phyloP scores from a whole-genome alignment of 176 grass and related monocot genomes.

The Leersia perrieri region DNA sequence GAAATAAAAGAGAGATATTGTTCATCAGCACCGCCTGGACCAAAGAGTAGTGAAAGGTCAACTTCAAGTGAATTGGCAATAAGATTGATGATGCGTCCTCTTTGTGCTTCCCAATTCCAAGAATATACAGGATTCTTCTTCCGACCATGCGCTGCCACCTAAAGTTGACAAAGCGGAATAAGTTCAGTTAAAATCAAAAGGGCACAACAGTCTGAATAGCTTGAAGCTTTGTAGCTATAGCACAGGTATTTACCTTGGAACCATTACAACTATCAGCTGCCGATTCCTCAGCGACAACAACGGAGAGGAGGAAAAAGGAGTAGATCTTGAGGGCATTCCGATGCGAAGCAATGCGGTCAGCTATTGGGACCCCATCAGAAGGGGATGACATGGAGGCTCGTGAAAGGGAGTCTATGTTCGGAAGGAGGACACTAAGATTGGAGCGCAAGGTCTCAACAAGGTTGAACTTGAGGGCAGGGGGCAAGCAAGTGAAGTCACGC shows the following conservation, averaged over 20 bases:
- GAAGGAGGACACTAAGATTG: conserved; percentile 91
- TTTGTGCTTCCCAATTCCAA: conserved; percentile 96
- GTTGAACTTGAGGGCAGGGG: conserved; percentile 79
- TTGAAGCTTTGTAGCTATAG: background rate
- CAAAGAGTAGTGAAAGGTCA: conserved; percentile 83
- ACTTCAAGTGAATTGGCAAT: conserved; percentile 89
- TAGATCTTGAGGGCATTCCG: conserved; percentile 93
- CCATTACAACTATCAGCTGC: conserved; percentile 27
- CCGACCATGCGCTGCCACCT: conserved; percentile 61
- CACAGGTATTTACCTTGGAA: conserved; percentile 56
- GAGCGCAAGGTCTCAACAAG: conserved; percentile 90
- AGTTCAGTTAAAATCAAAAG: background rate
- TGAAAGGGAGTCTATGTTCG: conserved; percentile 79
- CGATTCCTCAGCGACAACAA: conserved; percentile 54
- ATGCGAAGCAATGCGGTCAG: conserved; percentile 63
- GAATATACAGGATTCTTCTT: conserved; percentile 79
- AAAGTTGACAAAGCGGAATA: conserved; percentile 24
- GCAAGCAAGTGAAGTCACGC: conserved; percentile 58
- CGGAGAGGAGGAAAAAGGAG: conserved; percentile 80
- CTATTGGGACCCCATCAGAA: conserved; percentile 43
- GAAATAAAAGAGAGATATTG: conserved; percentile 89
- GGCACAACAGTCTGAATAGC: background rate
- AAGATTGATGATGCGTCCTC: conserved; percentile 80
- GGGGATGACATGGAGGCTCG: conserved; percentile 54
- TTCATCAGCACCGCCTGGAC: conserved; percentile 73